A percentile compares a stretch with the other conserved stretches of the same genome.
Conservation (phyloP, 257 asterid genomes). For the Solanum ossicruentum region DNA sequence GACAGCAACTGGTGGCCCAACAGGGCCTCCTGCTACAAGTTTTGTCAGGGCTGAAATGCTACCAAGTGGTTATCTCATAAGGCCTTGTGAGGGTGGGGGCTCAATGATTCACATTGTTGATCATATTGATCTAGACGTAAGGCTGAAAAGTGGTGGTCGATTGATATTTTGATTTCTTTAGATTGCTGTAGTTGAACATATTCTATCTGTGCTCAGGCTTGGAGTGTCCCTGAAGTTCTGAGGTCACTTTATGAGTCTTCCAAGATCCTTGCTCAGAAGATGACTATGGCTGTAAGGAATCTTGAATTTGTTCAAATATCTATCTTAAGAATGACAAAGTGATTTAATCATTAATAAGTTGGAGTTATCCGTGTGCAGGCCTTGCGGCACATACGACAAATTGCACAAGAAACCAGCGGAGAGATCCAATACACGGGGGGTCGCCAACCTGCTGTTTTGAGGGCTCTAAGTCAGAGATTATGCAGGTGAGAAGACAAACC, state of each 20-base stretch:
- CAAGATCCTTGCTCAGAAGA: slow-evolving; percentile 83
- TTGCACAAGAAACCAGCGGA: slow-evolving; percentile 85
- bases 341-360: neutral
- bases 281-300: slow-evolving; percentile 79
- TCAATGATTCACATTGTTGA: slow-evolving; percentile 87
- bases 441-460: slow-evolving; percentile 80
- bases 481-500: slow-evolving; percentile 38
- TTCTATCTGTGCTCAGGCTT: slow-evolving; percentile 27
- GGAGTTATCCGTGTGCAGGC: slow-evolving; percentile 29
- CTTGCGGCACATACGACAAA: slow-evolving; percentile 72
- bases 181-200: neutral
- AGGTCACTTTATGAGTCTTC: slow-evolving; percentile 98
- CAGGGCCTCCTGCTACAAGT: slow-evolving; percentile 64
- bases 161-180: neutral
- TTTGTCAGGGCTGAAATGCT: slow-evolving; percentile 86
- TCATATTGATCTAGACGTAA: slow-evolving; percentile 76
- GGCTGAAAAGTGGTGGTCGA: neutral
- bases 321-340: neutral
- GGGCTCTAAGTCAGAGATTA: slow-evolving; percentile 77
- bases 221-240: slow-evolving; percentile 86
- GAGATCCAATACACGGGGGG: slow-evolving; percentile 73
- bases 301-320: neutral
- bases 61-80: slow-evolving; percentile 81
- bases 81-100: slow-evolving; percentile 97
- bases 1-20: slow-evolving; percentile 70